These are phyloP conservation scores for Amoebophrya sp. DNA, from an alignment of 169 alveolate genomes.

Conservation along the genomic window DNA sequence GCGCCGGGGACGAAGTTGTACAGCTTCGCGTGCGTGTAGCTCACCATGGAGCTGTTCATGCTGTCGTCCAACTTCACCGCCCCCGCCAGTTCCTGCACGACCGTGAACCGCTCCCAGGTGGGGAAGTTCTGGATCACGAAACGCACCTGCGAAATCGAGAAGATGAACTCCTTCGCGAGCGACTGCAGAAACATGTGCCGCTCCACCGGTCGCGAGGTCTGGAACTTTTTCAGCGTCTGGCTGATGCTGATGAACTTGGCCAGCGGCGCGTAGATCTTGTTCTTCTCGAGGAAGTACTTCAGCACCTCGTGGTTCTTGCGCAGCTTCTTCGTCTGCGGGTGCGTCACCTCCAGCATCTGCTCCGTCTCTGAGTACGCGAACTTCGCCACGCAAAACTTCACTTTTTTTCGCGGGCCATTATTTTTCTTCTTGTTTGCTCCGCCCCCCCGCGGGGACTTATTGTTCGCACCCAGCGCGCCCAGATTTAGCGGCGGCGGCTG, in stretches of 20 bases:
- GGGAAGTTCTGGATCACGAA: neutral
- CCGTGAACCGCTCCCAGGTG: neutral
- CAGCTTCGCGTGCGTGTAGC: neutral
- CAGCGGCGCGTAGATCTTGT: neutral
- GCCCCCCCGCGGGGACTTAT: neutral
- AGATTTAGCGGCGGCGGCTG: neutral
- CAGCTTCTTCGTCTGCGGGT: neutral
- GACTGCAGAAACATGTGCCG: neutral
- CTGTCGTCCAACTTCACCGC: neutral
- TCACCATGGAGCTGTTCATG: neutral
- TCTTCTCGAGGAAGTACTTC: neutral
- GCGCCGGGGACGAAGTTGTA: neutral
- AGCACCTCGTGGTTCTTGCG: neutral
- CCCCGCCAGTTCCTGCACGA: neutral
- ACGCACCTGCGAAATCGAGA: neutral
- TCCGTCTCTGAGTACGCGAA: neutral
- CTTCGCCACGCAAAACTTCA: neutral
- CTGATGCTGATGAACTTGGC: neutral
- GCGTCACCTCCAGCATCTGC: neutral
- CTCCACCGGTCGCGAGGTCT: neutral
- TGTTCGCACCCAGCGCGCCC: neutral
- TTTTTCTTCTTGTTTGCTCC: neutral
- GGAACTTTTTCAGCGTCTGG: neutral
- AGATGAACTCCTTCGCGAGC: neutral
- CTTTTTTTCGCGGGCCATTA: neutral